A percentile compares a stretch with the other conserved stretches of the same genome.
These are phyloP conservation scores for Keqinozyma sinolaborantium DNA, from an alignment of 1,139 yeast species.

Conservation along the genomic window DNA sequence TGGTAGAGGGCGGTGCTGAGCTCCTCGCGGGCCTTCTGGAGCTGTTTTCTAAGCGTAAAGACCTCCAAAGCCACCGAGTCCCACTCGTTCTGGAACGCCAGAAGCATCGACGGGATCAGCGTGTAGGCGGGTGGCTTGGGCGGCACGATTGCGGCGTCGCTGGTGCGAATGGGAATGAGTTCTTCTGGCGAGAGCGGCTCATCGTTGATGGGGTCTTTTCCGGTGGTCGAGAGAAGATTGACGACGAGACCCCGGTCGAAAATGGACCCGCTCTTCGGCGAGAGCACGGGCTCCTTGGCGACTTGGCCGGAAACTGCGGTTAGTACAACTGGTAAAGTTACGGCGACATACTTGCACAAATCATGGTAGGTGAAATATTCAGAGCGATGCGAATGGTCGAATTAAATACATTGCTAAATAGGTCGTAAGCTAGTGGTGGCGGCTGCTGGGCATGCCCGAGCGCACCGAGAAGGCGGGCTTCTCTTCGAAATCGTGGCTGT, in stretches of 20 bases:
- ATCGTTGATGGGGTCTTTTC: slow-evolving; percentile 73
- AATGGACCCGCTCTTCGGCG: slow-evolving; percentile 67
- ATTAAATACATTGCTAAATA: not conserved
- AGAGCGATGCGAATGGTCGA: not conserved
- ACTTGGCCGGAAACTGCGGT: slow-evolving; percentile 60
- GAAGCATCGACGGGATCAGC: slow-evolving; percentile 75
- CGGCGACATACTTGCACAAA: slow-evolving; percentile 10
- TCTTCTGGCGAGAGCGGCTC: slow-evolving; percentile 60
- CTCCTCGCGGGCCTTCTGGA: slow-evolving; percentile 65
- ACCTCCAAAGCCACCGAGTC: slow-evolving; percentile 83
- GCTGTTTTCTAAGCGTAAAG: slow-evolving; percentile 70
- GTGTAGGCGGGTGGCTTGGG: slow-evolving; percentile 52
- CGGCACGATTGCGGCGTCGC: slow-evolving; percentile 22
- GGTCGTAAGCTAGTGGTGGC: not conserved
- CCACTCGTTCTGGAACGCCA: slow-evolving; percentile 85
- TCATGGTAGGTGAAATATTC: too few species aligned
- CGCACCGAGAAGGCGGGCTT: not conserved
- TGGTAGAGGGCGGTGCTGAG: slow-evolving; percentile 75
- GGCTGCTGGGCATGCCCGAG: not conserved
- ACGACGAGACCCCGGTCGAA: slow-evolving; percentile 65
- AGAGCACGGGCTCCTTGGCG: slow-evolving; percentile 67
- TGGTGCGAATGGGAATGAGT: slow-evolving; percentile 43
- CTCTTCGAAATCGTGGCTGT: not conserved
- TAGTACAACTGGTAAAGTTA: too few species aligned
- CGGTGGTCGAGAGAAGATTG: slow-evolving; percentile 60